phyloP scores from a whole-genome alignment of 2,329 filamentous ascomycete genomes.

The Tolypocladium endophyticum region DNA sequence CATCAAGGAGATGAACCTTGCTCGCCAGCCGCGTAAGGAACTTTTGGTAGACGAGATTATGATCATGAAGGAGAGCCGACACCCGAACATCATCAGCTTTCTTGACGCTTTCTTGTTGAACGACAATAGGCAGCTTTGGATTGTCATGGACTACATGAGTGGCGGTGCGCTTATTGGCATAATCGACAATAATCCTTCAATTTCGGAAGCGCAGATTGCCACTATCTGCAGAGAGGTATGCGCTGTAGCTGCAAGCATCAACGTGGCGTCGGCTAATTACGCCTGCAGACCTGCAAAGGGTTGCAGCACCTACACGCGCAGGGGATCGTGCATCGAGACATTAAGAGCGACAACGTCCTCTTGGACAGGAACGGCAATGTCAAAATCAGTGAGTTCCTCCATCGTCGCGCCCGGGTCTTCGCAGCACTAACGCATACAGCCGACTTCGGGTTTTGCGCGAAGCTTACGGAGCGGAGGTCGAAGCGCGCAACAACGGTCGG shows the following conservation, averaged over 20 bases:
- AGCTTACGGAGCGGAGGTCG: conserved; percentile 90
- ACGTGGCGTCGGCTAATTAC: conserved; percentile 6
- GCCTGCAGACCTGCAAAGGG: conserved; percentile 75
- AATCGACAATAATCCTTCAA: conserved; percentile 92
- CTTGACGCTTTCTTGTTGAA: conserved; percentile 93
- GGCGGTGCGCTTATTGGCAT: conserved; percentile 95
- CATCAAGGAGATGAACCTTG: conserved; percentile 99
- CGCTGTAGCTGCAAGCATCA: not conserved
- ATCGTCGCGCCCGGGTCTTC: conserved; percentile 24
- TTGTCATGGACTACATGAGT: conserved; percentile 99
- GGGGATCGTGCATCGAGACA: conserved; percentile 97
- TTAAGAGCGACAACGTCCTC: conserved; percentile 98
- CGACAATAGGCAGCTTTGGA: conserved; percentile 93
- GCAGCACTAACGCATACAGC: conserved; percentile 39
- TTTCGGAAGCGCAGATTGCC: conserved; percentile 93
- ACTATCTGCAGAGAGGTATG: conserved; percentile 92
- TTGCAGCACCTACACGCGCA: conserved; percentile 89
- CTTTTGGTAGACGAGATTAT: conserved; percentile 99
- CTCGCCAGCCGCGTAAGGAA: conserved; percentile 94
- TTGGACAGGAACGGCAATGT: conserved; percentile 90
- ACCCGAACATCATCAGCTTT: conserved; percentile 98
- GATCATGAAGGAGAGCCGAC: conserved; percentile 98
- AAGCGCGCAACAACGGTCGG: conserved; percentile 99
- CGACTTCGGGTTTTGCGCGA: conserved; percentile 98
- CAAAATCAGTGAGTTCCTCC: conserved; percentile 64